A percentile compares a stretch with the other conserved stretches of the same genome.
Evolutionary conservation across 805 yeast species (phyloP).

Genomic region (Metschnikowia cerradonensis): DNA sequence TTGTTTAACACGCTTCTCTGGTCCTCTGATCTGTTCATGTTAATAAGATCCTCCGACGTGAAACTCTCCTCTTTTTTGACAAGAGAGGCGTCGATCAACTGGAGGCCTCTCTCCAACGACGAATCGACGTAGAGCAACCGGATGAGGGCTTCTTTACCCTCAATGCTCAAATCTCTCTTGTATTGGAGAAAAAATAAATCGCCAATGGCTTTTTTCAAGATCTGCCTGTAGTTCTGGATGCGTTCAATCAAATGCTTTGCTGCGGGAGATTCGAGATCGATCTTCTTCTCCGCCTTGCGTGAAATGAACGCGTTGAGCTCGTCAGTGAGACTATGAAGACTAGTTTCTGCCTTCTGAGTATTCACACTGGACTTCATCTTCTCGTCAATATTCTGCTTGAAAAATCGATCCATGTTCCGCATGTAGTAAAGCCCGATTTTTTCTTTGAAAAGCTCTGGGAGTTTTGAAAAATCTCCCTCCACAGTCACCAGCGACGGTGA

Average conservation of each 20-base stretch:
- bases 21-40: conserved; percentile 22
- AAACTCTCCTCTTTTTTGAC: conserved; percentile 15
- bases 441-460: conserved; percentile 62
- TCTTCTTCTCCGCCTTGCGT: conserved; percentile 28
- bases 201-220: conserved; percentile 34
- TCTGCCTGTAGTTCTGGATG: conserved; percentile 27
- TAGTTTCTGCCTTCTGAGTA: not conserved
- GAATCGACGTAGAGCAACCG: conserved; percentile 67
- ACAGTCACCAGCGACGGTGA: conserved; percentile 62
- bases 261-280: conserved; percentile 31
- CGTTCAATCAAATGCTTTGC: conserved; percentile 26
- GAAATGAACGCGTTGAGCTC: conserved; percentile 28
- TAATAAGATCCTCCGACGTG: conserved; percentile 13
- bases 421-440: conserved; percentile 75
- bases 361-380: conserved; percentile 30
- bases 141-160: conserved; percentile 73
- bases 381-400: conserved; percentile 24
- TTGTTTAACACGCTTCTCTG: conserved; percentile 17
- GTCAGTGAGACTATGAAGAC: conserved; percentile 35
- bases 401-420: conserved; percentile 69
- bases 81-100: conserved; percentile 36
- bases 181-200: conserved; percentile 57
- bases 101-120: conserved; percentile 56
- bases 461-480: conserved; percentile 59
- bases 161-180: conserved; percentile 50